Base-by-base conservation (phyloP, 345 rosid genomes). In the Geranium brycei region DNA sequence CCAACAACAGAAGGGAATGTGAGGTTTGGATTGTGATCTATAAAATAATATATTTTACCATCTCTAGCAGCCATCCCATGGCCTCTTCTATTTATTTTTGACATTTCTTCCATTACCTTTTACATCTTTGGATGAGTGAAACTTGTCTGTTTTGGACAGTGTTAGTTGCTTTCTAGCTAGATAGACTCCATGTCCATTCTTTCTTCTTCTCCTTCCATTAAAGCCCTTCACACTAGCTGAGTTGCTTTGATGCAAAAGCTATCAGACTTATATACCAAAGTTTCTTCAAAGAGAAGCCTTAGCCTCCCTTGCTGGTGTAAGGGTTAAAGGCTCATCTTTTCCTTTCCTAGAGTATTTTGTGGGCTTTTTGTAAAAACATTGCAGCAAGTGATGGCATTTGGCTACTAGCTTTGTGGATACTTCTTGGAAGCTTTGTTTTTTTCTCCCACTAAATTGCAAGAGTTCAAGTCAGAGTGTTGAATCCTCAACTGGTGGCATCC, bases 1-100 rank as follows among this genome's bases (percentile, higher is more conserved):
- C 76, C 81, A 75, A 77, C 88, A 71, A 79, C 70, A 67, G 66
- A 38, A 87, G 66, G 75, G 75, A 82, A 81, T 68, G 74, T 75
- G 66, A 75, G 67, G 69, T 65, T 30, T 71, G 61, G 53, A 68
- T 13, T 38, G 19, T 41, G 19, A 19, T 17, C 59, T 15, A 66
- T 66, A 16, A 51, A 61, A 35, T 35, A 35, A 35, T 35, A 35
- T 35, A 35, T 62, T 31, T 57, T 17, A 58, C 68, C 4, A 15
- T 56, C 51, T 28, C 13, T 17, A 16, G 3, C 59, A 14, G 17
- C 59, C 38, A 12, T 23, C 28, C 60, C 64, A 17, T 17, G 53
- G 28, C 64, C 41, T 31, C 17, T 4, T n/a, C 35, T 16, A 17
- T 61, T n/a, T 61, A 51, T n/a, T 64, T 61, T 73, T 57, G 68